Conservation (phyloP, 2,329 filamentous ascomycete genomes). For the Aspergillus floridensis region DNA sequence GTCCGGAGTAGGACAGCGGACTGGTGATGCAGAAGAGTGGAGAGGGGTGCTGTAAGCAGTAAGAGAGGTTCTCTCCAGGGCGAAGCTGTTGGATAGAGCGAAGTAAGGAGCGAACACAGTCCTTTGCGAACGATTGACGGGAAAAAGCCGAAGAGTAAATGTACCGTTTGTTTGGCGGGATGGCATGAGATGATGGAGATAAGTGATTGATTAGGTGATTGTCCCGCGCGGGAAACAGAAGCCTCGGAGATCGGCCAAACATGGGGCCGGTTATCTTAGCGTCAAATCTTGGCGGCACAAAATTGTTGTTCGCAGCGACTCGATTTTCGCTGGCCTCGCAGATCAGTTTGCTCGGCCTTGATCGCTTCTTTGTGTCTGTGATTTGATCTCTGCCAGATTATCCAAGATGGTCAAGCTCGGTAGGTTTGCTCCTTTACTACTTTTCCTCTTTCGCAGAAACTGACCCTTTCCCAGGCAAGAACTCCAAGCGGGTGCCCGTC, state of each 20-base stretch:
- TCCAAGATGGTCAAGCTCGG: constrained; percentile 43
- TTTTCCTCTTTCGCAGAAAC: background rate
- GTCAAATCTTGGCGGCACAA: constrained; percentile 36
- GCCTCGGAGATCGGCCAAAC: constrained; percentile 35
- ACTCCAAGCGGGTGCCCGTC: constrained; percentile 86
- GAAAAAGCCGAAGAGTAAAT: background rate
- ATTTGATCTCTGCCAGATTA: constrained; percentile 5
- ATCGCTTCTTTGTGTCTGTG: constrained; percentile 16
- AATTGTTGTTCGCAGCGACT: constrained; percentile 21
- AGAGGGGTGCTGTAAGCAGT: constrained; percentile 1
- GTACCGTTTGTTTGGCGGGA: background rate
- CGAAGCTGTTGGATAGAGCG: background rate
- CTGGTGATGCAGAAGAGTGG: background rate
- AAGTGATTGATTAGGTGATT: background rate
- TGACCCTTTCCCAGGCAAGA: constrained; percentile 67
- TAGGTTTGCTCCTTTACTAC: constrained; percentile 18
- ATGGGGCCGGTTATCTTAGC: constrained; percentile 38
- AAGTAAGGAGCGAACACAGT: constrained; percentile 1
- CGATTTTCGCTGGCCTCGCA: constrained; percentile 17
- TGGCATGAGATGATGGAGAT: background rate
- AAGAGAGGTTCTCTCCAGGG: background rate
- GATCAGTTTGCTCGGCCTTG: constrained; percentile 14
- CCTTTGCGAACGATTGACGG: background rate
- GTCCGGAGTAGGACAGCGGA: constrained; percentile 2
- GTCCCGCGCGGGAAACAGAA: background rate